Evolutionary conservation across 169 alveolate species (phyloP).

Genomic region (Cryptosporidium bovis): DNA sequence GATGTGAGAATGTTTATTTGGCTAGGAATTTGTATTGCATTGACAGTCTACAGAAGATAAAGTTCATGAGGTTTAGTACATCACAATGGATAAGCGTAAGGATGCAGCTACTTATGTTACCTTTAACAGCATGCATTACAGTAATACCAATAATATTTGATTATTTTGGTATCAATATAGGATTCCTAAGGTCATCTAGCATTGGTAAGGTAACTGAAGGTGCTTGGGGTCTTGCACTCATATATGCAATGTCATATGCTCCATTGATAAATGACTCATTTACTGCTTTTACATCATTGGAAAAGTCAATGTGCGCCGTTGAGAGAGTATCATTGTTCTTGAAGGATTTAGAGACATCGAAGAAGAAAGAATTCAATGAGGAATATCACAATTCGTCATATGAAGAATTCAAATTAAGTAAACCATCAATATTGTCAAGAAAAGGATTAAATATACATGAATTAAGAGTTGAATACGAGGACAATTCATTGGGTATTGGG

Average conservation of each 20-base stretch:
- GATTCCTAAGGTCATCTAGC: not conserved
- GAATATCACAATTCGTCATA: conserved; percentile 8
- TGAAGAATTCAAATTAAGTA: not conserved
- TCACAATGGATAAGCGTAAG: conserved; percentile 72
- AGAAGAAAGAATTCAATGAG: conserved; percentile 29
- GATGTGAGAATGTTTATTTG: conserved; percentile 36
- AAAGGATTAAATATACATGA: conserved; percentile 43
- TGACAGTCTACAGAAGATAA: conserved; percentile 42
- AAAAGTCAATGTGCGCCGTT: conserved; percentile 71
- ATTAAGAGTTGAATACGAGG: conserved; percentile 27
- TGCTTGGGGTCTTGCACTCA: conserved; percentile 65
- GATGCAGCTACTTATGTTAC: conserved; percentile 61
- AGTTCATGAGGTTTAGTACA: conserved; percentile 57
- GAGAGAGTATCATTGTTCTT: conserved; percentile 55
- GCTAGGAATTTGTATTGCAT: conserved; percentile 24
- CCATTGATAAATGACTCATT: conserved; percentile 51
- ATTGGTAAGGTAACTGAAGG: conserved; percentile 22
- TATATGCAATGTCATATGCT: conserved; percentile 64
- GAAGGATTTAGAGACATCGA: conserved; percentile 18
- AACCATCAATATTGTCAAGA: not conserved
- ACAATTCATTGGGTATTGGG: conserved; percentile 53
- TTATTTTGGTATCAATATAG: conserved; percentile 14
- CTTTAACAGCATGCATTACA: conserved; percentile 67
- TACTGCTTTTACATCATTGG: conserved; percentile 34
- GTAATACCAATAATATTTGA: conserved; percentile 27